Base-by-base conservation (phyloP, 169 alveolate genomes). In the Plasmodium billcollinsi region DNA sequence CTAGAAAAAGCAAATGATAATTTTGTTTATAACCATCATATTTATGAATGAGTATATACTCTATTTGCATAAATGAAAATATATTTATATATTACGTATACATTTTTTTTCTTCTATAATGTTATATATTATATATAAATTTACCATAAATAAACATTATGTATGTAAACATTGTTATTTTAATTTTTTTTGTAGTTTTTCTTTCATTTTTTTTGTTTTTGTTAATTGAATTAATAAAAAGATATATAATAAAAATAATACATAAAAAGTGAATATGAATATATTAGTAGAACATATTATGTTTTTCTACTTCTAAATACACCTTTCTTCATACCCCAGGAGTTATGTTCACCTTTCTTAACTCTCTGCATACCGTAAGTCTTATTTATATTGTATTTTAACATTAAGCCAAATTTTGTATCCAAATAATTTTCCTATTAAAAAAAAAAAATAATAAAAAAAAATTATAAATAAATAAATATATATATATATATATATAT, bases 311-410 rank as follows among this genome's bases (percentile, higher is more conserved):
- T 88, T 29, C 95, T 73, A 59, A 86, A 73, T 39, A 88, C 90
- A 8, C 95, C 95, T 33, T 88, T 91, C 49, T 74, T 85, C 93
- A 86, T 93, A 20, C 95, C 95, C 86, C 92, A 90, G 15, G 94
- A 91, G 9, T 74, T 80, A 58, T 93, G 95, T 49, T 93, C 94
- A 49, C 95, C 95, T 45, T 85, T 89, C 67, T 88, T 88, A 67
- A 93, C 89, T 33, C 95, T 65, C 61, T 93, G 95, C 95, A 93
- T 93, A 47, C 92, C 94, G 14, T 90, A 90, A 0, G 88, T 58
- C 20, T 73, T 76, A 67, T 58, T 80, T 58, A 80, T 69, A 69
- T 80, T 80, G 39, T 80, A 80, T 33, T 80, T 80, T 80, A 80
- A 54, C 90, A 80, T 69, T 49, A 80, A 80, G 11, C 78, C 69